phyloP scores from a whole-genome alignment of 2,329 filamentous ascomycete genomes.

The Sporothrix pseudoabietina region DNA sequence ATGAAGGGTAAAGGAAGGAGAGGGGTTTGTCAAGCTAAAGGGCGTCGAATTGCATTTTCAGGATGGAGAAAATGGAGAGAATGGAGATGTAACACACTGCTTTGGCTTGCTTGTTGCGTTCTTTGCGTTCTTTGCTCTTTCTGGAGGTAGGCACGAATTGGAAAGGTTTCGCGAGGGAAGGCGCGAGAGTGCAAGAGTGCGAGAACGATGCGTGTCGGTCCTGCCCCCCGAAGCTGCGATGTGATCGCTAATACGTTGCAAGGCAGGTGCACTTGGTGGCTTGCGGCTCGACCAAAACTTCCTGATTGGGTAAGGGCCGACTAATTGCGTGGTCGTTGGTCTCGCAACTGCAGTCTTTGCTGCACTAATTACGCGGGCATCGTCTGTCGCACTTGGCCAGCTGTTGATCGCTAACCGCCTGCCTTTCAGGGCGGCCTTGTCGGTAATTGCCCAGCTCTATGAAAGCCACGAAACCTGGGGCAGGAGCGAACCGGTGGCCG shows the following conservation, averaged over 20 bases:
- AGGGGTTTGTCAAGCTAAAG: neutral
- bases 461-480: too few species aligned
- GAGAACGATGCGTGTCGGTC: neutral
- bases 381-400: neutral
- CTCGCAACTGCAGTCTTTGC: neutral
- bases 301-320: slow-evolving; percentile 27
- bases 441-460: neutral
- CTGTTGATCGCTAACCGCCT: neutral
- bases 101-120: neutral
- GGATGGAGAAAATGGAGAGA: neutral
- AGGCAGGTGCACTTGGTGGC: neutral
- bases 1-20: neutral
- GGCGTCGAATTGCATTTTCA: neutral
- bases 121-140: neutral
- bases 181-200: neutral
- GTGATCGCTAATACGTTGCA: neutral
- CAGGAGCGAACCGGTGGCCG: too few species aligned
- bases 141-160: neutral
- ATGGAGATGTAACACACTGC: neutral
- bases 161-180: neutral
- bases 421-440: neutral
- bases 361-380: neutral
- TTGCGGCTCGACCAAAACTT: slow-evolving; percentile 31
- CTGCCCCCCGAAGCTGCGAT: neutral
- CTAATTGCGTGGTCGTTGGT: neutral